Percentiles rank a stretch among this genome's conserved stretches.
phyloP scores from a whole-genome alignment of 805 yeast species.

The Isabelozyma rhagii region DNA sequence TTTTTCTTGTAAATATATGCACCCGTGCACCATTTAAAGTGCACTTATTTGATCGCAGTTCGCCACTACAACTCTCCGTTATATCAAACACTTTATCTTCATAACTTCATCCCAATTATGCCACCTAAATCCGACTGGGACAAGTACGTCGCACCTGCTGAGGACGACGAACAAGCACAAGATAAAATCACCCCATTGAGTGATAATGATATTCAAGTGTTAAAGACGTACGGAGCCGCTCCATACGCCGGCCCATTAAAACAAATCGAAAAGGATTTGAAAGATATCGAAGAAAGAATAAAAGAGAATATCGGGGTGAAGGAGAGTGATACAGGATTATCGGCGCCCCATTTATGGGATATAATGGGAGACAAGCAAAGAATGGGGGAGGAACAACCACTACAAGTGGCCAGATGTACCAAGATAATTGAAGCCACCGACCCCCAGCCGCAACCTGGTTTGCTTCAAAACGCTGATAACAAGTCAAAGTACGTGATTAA shows the following conservation, averaged over 20 bases:
- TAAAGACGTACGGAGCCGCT: constrained; percentile 96
- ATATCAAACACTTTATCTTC: background rate
- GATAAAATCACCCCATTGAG: constrained; percentile 81
- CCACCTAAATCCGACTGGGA: constrained; percentile 99
- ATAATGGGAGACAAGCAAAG: constrained; percentile 93
- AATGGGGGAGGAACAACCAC: constrained; percentile 88
- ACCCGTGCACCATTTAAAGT: background rate
- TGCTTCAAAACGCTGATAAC: constrained; percentile 63
- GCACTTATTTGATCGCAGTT: background rate
- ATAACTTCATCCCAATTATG: constrained; percentile 40
- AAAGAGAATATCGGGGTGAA: constrained; percentile 92
- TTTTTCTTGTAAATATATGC: too few relatives aligned
- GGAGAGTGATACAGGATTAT: constrained; percentile 96
- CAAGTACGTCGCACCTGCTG: constrained; percentile 86
- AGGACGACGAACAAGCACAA: constrained; percentile 58
- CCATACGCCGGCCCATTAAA: constrained; percentile 86
- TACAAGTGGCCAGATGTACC: constrained; percentile 98
- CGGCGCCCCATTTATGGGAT: constrained; percentile 97
- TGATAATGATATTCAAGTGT: constrained; percentile 96
- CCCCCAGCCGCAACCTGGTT: constrained; percentile 30
- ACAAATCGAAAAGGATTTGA: constrained; percentile 80
- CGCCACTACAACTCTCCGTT: background rate
- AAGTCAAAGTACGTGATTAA: constrained; percentile 92
- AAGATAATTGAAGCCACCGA: constrained; percentile 76
- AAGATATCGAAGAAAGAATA: constrained; percentile 78